phyloP scores from a whole-genome alignment of 2,329 filamentous ascomycete species.

The Nigrograna mackinnonii region DNA sequence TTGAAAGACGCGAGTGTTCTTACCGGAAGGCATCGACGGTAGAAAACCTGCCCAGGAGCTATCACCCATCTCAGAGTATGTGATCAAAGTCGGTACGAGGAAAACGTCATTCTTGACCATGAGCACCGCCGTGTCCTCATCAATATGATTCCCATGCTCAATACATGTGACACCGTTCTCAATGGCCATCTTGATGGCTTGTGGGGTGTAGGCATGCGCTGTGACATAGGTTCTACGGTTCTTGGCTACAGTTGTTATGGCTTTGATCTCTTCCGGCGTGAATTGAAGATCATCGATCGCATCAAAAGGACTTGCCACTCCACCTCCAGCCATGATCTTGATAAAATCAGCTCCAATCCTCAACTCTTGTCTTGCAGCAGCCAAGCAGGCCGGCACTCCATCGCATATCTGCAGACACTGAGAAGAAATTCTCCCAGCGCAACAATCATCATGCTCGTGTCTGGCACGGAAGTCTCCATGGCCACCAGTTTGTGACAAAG shows the following conservation, averaged over 20 bases:
- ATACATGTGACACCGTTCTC: conserved; percentile 60
- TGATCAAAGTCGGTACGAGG: background rate
- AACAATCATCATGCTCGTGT: conserved; percentile 21
- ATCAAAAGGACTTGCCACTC: conserved; percentile 61
- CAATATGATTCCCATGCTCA: conserved; percentile 65
- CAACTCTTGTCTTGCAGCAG: conserved; percentile 42
- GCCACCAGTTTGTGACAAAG: conserved; percentile 56
- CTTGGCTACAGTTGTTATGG: conserved; percentile 55
- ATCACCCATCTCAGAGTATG: background rate
- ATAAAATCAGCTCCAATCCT: conserved; percentile 62
- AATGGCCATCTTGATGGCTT: conserved; percentile 58
- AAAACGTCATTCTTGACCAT: conserved; percentile 47
- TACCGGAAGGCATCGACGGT: background rate
- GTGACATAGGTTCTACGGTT: conserved; percentile 57
- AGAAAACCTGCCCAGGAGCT: background rate
- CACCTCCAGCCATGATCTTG: conserved; percentile 64
- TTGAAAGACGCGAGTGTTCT: background rate
- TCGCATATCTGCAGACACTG: too few relatives aligned
- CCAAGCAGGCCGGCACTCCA: background rate
- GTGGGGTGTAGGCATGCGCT: conserved; percentile 41
- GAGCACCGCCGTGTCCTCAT: conserved; percentile 56
- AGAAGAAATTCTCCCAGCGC: background rate
- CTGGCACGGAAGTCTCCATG: conserved; percentile 59
- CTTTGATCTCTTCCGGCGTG: conserved; percentile 58
- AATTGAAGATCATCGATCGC: conserved; percentile 59